Percentiles rank a stretch among this genome's conserved stretches.
Conservation (phyloP, 2,329 filamentous ascomycete genomes). For the Exophiala aquamarina region DNA sequence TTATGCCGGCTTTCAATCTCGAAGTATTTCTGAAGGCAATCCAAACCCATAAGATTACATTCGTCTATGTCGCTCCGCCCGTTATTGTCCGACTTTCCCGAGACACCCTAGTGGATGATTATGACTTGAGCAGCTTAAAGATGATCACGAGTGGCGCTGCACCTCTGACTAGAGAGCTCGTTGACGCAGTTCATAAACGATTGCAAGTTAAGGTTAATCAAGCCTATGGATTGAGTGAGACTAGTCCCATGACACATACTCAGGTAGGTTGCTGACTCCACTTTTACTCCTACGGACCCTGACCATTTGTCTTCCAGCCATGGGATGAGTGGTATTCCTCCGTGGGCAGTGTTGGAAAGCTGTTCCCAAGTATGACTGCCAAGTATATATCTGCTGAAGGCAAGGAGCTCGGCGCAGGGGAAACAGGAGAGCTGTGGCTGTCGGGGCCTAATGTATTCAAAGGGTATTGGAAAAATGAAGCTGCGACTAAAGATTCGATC, state of each 20-base stretch:
- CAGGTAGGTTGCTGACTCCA: constrained; percentile 46
- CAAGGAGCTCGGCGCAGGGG: constrained; percentile 59
- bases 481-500: constrained; percentile 56
- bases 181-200: constrained; percentile 71
- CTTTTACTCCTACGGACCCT: constrained; percentile 34
- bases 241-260: constrained; percentile 73
- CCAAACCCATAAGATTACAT: constrained; percentile 73
- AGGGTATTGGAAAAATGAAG: constrained; percentile 61
- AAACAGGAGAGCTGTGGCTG: constrained; percentile 68
- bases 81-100: constrained; percentile 80
- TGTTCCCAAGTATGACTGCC: constrained; percentile 77
- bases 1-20: constrained; percentile 81
- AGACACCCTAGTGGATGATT: constrained; percentile 72
- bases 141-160: constrained; percentile 89
- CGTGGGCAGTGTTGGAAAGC: constrained; percentile 75
- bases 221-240: constrained; percentile 88
- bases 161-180: constrained; percentile 77
- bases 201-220: constrained; percentile 83
- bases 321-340: constrained; percentile 75
- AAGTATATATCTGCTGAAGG: constrained; percentile 69
- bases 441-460: constrained; percentile 65
- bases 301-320: constrained; percentile 63
- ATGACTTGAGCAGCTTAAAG: constrained; percentile 74
- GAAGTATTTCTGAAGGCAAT: constrained; percentile 75
- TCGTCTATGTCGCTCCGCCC: constrained; percentile 79